Base-by-base conservation (phyloP, 495 filamentous ascomycete species). In the Penicillium argentinense region DNA sequence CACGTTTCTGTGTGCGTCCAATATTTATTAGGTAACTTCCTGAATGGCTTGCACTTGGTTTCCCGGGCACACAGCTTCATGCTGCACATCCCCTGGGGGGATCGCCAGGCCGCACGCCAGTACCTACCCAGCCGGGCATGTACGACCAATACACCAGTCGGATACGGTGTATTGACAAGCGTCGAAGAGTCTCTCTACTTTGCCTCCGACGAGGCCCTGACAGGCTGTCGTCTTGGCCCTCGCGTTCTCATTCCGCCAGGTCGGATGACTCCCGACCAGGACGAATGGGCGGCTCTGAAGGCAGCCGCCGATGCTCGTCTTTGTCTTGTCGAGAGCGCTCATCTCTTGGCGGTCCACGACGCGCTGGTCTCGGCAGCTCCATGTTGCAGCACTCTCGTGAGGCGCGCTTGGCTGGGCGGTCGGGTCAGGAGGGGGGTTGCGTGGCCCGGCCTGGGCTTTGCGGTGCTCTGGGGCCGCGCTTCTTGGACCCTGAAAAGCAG, bases 11-110 rank as follows among this genome's bases (percentile, higher is more conserved):
- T 40, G 33, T 39, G 17, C 9, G 36, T 47, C 36, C 42, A 56
- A 51, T 61, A 56, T 48, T 36, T 44, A 37, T 62, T 56, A 62
- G 47, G 51, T 62, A 62, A 56, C 21, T 16, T 8, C 11, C 16
- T 36, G 24, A 42, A 28, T 42, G 24, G 39, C 24, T 12, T 42
- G n/a, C 9, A 42, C 14, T 42, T 42, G 13, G 14, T 17, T 19
- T 28, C 27, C 25, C 13, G 16, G 24, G 39, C 39, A 42, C 16
- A 29, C 22, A 26, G 13, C 16, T 36, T 16, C 33, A 36, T 18
- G 21, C 16, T 36, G 33, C 33, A 36, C 33, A 36, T 36, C 33
- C 33, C 33, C 28, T 9, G 16, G n/a, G 16, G n/a, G 7, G 33
- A 36, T 36, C 33, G 33, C 33, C 33, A 36, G 33, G 11, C 33